Evolutionary conservation across 768 basidiomycete genomes (phyloP), one percentile per base, ranked within the genome.

Genomic region (Roridomyces roridus): DNA sequence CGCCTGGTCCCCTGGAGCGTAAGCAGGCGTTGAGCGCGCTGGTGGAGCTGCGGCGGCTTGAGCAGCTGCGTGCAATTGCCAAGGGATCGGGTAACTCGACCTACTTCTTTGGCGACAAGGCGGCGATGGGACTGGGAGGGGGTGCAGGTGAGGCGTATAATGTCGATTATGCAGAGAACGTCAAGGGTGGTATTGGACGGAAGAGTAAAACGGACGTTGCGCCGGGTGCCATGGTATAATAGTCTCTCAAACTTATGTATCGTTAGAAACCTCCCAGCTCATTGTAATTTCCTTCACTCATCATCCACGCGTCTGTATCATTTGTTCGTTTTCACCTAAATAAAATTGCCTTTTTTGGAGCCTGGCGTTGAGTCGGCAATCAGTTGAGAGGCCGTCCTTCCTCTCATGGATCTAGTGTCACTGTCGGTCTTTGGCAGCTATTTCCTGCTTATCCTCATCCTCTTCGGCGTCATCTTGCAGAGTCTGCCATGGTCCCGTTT

Each of bases 11-110:
- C 0, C 74, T 72, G 48, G 73, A 79, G 42, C 71, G 77, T 8
- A 67, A 69, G 41, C 65, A 67, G 15, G 81, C 83, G 0, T 68
- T 84, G 18, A 47, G 62, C 8, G 74, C 77, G 5, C 71, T 85
- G 21, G 67, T 82, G 12, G 81, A 84, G 65, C 68, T 85, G 25
- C 72, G 72, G 55, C 68, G 81, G n/a, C 72, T 84, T 23, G 82
- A 84, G 47, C 82, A 83, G 67, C 72, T 85, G 24, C 74, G 72
- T 55, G 80, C 82, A 39, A 84, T 85, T 42, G 84, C 84, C 6
- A 55, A 63, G 26, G 78, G 83, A 51, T 62, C 74, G 47, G 77
- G 77, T 36, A 85, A 83, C 58, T 77, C 80, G 35, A 85, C 84
- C 17, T 84, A 85, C 64, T 85, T 85, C 73, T 83, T 85, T 59